Conservation (phyloP, 2,329 filamentous ascomycete species). For the Neoascochyta sp. region DNA sequence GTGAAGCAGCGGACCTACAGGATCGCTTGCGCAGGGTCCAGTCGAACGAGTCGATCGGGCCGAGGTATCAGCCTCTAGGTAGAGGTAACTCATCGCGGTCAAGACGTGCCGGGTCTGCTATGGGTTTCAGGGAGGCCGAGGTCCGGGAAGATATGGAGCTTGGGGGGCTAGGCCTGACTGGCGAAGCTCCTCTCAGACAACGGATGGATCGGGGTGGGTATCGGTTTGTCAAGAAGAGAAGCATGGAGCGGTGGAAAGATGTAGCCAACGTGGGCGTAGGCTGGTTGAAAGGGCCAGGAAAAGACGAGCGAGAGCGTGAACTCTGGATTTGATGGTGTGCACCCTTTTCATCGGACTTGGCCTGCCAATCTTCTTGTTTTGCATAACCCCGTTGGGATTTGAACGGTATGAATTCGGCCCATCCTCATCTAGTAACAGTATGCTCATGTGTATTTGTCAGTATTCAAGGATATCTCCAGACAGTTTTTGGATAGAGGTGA, state of each 20-base stretch:
- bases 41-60: constrained; percentile 32
- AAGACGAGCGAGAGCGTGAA: constrained; percentile 26
- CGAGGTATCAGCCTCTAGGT: constrained; percentile 16
- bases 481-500: no score
- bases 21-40: constrained; percentile 26
- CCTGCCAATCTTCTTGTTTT: not conserved
- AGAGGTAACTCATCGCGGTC: constrained; percentile 20
- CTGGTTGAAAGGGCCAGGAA: constrained; percentile 29
- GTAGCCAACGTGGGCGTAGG: constrained; percentile 34
- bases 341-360: no score
- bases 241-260: constrained; percentile 34
- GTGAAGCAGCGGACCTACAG: constrained; percentile 29
- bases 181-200: constrained; percentile 28
- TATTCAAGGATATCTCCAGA: no score
- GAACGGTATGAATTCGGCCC: no score
- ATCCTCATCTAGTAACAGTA: no score
- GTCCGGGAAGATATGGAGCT: constrained; percentile 37
- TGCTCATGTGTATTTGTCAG: no score
- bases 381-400: no score
- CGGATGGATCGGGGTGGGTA: constrained; percentile 33
- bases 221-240: constrained; percentile 32
- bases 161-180: constrained; percentile 19
- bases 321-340: constrained; percentile 22
- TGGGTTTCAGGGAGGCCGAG: constrained; percentile 39
- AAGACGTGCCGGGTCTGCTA: constrained; percentile 19